phyloP scores from a whole-genome alignment of 2,329 filamentous ascomycete species.

The Cladobotryum mycophilum region DNA sequence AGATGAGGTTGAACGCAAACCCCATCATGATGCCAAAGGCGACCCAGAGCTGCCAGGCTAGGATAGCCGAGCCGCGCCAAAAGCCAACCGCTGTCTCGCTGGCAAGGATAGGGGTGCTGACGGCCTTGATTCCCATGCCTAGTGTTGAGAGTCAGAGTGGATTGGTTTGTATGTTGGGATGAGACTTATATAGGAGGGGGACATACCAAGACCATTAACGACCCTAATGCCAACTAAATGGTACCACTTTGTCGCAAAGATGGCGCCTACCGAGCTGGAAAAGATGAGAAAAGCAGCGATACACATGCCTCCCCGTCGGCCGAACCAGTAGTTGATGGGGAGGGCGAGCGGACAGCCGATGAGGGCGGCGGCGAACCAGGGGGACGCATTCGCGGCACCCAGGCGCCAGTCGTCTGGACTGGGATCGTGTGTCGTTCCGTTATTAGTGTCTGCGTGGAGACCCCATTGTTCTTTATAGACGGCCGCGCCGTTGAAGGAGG shows the following conservation, averaged over 20 bases:
- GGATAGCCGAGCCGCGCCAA: slow-evolving; percentile 41
- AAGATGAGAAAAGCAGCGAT: slow-evolving; percentile 34
- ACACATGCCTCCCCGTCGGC: slow-evolving; percentile 34
- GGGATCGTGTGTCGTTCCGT: background rate
- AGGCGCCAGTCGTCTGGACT: slow-evolving; percentile 29
- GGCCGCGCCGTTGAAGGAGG: slow-evolving; percentile 37
- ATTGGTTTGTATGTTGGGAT: too few relatives aligned
- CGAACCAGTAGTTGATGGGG: slow-evolving; percentile 35
- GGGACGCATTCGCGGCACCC: slow-evolving; percentile 33
- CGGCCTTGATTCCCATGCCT: slow-evolving; percentile 45
- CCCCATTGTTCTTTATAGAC: slow-evolving; percentile 24
- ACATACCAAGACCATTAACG: slow-evolving; percentile 33
- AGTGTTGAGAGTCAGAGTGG: background rate
- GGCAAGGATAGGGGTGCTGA: slow-evolving; percentile 41
- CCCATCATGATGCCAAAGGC: slow-evolving; percentile 32
- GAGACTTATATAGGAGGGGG: slow-evolving; percentile 12
- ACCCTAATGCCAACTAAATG: slow-evolving; percentile 29
- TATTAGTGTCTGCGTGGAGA: slow-evolving; percentile 7
- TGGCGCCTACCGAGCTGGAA: slow-evolving; percentile 31
- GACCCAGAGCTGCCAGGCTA: slow-evolving; percentile 42
- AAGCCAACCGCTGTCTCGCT: slow-evolving; percentile 41
- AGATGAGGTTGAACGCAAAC: slow-evolving; percentile 32
- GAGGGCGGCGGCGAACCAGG: slow-evolving; percentile 33
- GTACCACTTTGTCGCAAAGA: slow-evolving; percentile 28
- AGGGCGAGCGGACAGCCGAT: slow-evolving; percentile 34